These are phyloP conservation scores for Camillea tinctor DNA, from an alignment of 2,329 filamentous ascomycete genomes.

Conservation along the genomic window DNA sequence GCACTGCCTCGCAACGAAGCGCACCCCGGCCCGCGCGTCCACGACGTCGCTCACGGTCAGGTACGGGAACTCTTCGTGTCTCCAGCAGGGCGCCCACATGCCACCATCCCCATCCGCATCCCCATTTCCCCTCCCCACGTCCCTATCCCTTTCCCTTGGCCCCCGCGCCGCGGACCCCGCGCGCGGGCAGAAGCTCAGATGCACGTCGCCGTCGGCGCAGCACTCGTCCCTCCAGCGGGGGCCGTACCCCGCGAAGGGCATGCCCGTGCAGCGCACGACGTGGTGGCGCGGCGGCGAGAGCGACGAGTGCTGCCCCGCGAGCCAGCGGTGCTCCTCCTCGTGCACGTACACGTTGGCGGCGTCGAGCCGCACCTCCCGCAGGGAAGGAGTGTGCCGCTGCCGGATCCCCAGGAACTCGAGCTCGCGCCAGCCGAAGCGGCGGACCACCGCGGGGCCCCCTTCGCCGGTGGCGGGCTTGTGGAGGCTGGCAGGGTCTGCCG, in stretches of 20 bases:
- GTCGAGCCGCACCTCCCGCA: slow-evolving; percentile 53
- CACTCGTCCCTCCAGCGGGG: slow-evolving; percentile 51
- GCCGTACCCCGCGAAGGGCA: slow-evolving; percentile 51
- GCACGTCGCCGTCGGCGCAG: slow-evolving; percentile 40
- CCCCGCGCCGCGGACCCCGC: slow-evolving; percentile 35
- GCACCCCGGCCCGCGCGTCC: slow-evolving; percentile 44
- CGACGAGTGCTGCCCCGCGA: slow-evolving; percentile 44
- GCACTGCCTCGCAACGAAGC: slow-evolving; percentile 45
- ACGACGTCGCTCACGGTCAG: slow-evolving; percentile 46
- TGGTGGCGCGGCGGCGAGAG: slow-evolving; percentile 42
- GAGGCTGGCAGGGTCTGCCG: slow-evolving; percentile 45
- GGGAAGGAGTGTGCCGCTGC: slow-evolving; percentile 49
- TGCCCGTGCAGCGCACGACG: slow-evolving; percentile 48
- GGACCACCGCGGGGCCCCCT: slow-evolving; percentile 43
- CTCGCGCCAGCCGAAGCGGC: slow-evolving; percentile 48
- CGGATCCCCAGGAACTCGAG: slow-evolving; percentile 53
- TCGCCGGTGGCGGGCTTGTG: slow-evolving; percentile 35
- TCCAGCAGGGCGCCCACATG: slow-evolving; percentile 48
- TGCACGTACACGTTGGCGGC: slow-evolving; percentile 51
- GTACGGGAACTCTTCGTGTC: slow-evolving; percentile 53
- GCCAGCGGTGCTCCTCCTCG: slow-evolving; percentile 54
- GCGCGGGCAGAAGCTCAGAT: slow-evolving; percentile 45
- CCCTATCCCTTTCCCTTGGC: too few species aligned
- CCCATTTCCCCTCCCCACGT: too few species aligned
- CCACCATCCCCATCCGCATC: too few species aligned